Conservation (phyloP, 2,329 filamentous ascomycete species). For the Diaporthe citriasiana region DNA sequence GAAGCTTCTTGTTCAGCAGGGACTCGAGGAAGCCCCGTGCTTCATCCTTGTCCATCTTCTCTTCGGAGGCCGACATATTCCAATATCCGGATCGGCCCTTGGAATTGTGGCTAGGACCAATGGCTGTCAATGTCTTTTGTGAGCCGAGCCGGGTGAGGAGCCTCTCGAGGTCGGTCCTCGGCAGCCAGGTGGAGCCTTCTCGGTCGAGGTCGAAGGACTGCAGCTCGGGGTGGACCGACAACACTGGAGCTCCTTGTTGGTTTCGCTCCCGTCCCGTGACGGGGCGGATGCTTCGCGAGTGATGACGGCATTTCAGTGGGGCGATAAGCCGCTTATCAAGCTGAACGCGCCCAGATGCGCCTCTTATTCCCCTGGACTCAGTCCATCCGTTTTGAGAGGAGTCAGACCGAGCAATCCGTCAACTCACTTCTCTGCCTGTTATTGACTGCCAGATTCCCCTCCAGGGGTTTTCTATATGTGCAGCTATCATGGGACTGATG, state of each 20-base stretch:
- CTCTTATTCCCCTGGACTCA: not conserved
- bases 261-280: conserved; percentile 39
- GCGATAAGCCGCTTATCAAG: conserved; percentile 19
- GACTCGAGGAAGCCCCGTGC: conserved; percentile 71
- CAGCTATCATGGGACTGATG: not conserved
- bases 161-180: conserved; percentile 25
- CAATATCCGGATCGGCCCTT: conserved; percentile 11
- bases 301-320: conserved; percentile 40
- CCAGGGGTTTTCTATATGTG: not conserved
- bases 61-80: conserved; percentile 9
- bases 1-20: conserved; percentile 83
- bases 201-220: conserved; percentile 1
- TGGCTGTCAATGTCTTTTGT: not conserved
- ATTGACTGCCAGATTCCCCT: not conserved
- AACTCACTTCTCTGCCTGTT: not conserved
- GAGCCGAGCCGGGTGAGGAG: conserved; percentile 16
- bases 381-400: not conserved
- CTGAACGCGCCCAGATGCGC: conserved; percentile 25
- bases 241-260: not conserved
- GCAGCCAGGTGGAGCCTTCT: conserved; percentile 34
- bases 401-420: conserved; percentile 24
- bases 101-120: not conserved
- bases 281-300: conserved; percentile 41
- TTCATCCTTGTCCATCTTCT: conserved; percentile 64
- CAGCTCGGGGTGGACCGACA: not conserved